Evolutionary conservation across 148 eudicot genomes (phyloP), one percentile per base, ranked within the genome.

Genomic region (Cornus kousa): DNA sequence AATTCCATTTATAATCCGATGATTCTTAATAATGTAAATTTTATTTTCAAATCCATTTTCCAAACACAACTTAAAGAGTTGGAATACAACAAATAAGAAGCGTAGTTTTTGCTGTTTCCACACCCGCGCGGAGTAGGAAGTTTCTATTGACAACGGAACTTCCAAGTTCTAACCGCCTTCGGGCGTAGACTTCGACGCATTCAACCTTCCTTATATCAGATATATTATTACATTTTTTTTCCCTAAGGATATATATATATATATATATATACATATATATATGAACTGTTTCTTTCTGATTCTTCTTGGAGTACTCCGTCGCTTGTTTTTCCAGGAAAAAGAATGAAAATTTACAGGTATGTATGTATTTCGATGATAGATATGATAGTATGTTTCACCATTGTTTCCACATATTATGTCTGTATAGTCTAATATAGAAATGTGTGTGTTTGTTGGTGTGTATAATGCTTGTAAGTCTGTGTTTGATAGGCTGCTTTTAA

Each of bases 181-280:
- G 28, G 73, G 53, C 73, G 73, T 70, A 70, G 55, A 40, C 55
- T 70, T 40, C 73, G n/a, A 35, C 48, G 6, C 37, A 35, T 28
- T 28, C 28, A 28, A 28, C 28, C 28, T 28, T 28, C 28, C 28
- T 28, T 28, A 28, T 0, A 28, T 28, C 28, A 28, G 28, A 28
- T 28, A 28, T 28, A 28, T 28, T 28, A 28, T 28, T 0, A 28
- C 28, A 28, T 28, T 28, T 0, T 28, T 28, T 28, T 28, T 28
- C 28, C 0, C 28, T 28, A 28, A 28, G 7, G 43, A 0, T 7
- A 39, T 39, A 0, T 39, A 43, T 43, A 43, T 43, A 43, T 8
- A 43, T 43, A 43, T 43, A 43, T 43, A 43, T 43, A 43, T 5
- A 43, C 5, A 2, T 43, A 43, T 43, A 43, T 9, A 43, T 43